These are phyloP conservation scores for sunflower (Helianthus annuus) DNA, from an alignment of 129 eudicot genomes.

Conservation along the genomic window HanXRQr2.0-SUNRISE NC_035441.2:144755535-144756034, in stretches of 20 bases:
- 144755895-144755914: conserved; percentile 91
- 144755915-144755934: conserved; percentile 85
- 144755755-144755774: conserved; percentile 57
- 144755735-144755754: conserved; percentile 69
- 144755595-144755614: conserved; percentile 57
- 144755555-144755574: too few species aligned
- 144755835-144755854: conserved; percentile 55
- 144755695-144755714: conserved; percentile 57
- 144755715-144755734: conserved; percentile 70
- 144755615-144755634: conserved; percentile 68
- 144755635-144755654: conserved; percentile 69
- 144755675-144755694: conserved; percentile 78
- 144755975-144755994: conserved; percentile 95
- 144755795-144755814: conserved; percentile 48
- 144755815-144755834: conserved; percentile 78
- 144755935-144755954: conserved; percentile 96
- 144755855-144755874: conserved; percentile 94
- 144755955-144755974: conserved; percentile 87
- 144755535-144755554: too few species aligned
- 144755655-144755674: conserved; percentile 73
- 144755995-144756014: conserved; percentile 83
- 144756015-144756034: conserved; percentile 91
- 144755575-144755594: not conserved
- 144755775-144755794: conserved; percentile 40
- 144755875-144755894: conserved; percentile 91